phyloP scores from a whole-genome alignment of 2,329 filamentous ascomycete genomes.

The Ophiostoma angusticollis region DNA sequence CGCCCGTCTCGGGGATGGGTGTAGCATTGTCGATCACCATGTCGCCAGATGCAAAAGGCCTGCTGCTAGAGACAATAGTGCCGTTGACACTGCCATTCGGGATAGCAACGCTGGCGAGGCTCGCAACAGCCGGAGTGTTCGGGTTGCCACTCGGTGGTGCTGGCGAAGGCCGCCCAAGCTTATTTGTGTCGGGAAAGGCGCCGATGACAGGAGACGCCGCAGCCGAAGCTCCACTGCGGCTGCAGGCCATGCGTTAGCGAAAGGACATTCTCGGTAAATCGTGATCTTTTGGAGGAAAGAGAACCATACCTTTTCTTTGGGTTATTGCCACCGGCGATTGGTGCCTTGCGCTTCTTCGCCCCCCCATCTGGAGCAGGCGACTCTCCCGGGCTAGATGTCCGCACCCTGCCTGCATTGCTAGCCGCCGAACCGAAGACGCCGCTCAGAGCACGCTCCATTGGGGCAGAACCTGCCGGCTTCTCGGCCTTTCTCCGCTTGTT shows the following conservation, averaged over 20 bases:
- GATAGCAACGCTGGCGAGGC: not conserved
- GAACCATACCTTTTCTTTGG: slow-evolving; percentile 60
- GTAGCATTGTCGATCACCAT: no score
- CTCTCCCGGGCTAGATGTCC: slow-evolving; percentile 52
- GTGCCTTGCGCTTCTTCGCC: slow-evolving; percentile 60
- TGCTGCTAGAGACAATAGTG: no score
- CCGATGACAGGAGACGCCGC: slow-evolving; percentile 65
- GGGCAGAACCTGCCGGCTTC: slow-evolving; percentile 36
- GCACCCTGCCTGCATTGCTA: slow-evolving; percentile 39
- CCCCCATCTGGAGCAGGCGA: slow-evolving; percentile 52
- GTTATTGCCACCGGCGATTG: slow-evolving; percentile 51
- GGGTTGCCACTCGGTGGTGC: slow-evolving; percentile 31
- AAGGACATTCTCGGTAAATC: no score
- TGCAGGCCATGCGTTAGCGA: slow-evolving; percentile 12
- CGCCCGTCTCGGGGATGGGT: no score
- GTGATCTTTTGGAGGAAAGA: no score
- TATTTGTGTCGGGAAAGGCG: slow-evolving; percentile 50
- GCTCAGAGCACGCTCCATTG: slow-evolving; percentile 59
- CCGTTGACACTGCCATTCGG: not conserved
- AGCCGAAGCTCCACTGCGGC: slow-evolving; percentile 38
- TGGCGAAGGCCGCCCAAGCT: slow-evolving; percentile 42
- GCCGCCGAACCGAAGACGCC: slow-evolving; percentile 30
- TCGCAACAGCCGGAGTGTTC: not conserved
- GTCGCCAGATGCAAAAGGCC: no score
- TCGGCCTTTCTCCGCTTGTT: slow-evolving; percentile 74